phyloP scores from a whole-genome alignment of 208 protist species.

The Spongospora subterranea region DNA sequence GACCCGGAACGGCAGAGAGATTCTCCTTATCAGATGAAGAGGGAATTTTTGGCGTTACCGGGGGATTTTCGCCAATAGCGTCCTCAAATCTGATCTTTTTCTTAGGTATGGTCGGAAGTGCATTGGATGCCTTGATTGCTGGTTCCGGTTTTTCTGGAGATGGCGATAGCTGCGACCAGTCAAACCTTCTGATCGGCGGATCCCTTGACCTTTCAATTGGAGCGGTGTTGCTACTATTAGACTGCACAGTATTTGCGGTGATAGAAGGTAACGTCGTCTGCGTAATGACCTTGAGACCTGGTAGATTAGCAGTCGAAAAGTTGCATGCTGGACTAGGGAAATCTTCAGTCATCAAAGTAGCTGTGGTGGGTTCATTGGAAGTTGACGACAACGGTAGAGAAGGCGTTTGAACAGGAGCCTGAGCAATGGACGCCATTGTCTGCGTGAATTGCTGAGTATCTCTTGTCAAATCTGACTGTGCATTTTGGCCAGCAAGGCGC shows the following conservation, averaged over 20 bases:
- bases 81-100: slow-evolving; percentile 52
- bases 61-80: neutral
- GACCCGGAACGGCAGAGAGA: neutral
- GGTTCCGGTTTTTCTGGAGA: neutral
- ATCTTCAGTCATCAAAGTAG: neutral
- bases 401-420: neutral
- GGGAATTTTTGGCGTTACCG: neutral
- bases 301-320: too few relatives aligned
- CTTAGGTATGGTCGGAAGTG: neutral
- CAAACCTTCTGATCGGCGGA: neutral
- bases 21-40: neutral
- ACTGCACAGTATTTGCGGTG: neutral
- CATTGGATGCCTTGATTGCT: neutral
- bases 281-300: too few relatives aligned
- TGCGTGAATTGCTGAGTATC: slow-evolving; percentile 4
- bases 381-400: neutral
- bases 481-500: neutral
- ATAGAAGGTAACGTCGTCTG: neutral
- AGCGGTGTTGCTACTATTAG: slow-evolving; percentile 20
- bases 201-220: neutral
- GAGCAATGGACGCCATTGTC: too few relatives aligned
- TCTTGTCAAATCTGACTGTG: neutral
- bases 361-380: neutral
- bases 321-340: too few relatives aligned
- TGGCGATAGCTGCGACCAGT: slow-evolving; percentile 46